Conservation (phyloP, 2,329 filamentous ascomycete genomes). For the Clonostachys sp. region DNA sequence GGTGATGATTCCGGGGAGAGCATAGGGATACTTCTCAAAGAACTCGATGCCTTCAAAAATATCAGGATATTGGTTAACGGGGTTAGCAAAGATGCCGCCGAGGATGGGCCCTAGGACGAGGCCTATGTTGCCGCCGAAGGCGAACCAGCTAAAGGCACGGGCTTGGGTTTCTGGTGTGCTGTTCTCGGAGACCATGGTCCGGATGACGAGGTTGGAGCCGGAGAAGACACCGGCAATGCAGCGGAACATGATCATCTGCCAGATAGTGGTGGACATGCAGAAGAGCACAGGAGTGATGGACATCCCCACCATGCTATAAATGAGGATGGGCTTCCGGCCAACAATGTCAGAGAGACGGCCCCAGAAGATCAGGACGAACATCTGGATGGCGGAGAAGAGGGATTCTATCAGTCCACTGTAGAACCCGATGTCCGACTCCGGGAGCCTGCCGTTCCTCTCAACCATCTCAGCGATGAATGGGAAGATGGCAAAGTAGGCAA, state of each 20-base stretch:
- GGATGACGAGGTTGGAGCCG: slow-evolving; percentile 68
- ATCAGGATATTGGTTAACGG: slow-evolving; percentile 56
- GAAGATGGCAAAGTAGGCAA: slow-evolving; percentile 82
- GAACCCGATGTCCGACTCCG: slow-evolving; percentile 68
- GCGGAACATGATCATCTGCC: slow-evolving; percentile 71
- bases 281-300: slow-evolving; percentile 59
- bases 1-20: slow-evolving; percentile 48
- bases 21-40: slow-evolving; percentile 47
- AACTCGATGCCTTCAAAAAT: slow-evolving; percentile 41
- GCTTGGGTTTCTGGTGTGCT: slow-evolving; percentile 68
- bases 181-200: slow-evolving; percentile 73
- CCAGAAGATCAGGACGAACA: slow-evolving; percentile 74
- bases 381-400: slow-evolving; percentile 71
- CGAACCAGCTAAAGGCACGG: slow-evolving; percentile 70
- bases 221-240: slow-evolving; percentile 70
- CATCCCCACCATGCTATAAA: slow-evolving; percentile 62
- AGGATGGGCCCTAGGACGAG: slow-evolving; percentile 68
- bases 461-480: slow-evolving; percentile 80
- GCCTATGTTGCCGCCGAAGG: slow-evolving; percentile 69
- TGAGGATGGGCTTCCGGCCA: slow-evolving; percentile 69
- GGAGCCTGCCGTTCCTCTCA: slow-evolving; percentile 56
- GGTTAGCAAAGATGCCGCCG: slow-evolving; percentile 66
- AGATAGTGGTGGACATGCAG: slow-evolving; percentile 60
- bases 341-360: slow-evolving; percentile 56
- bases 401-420: slow-evolving; percentile 73